Conservation (phyloP, 2,329 filamentous ascomycete genomes). For the Pseudogymnoascus sp. region DNA sequence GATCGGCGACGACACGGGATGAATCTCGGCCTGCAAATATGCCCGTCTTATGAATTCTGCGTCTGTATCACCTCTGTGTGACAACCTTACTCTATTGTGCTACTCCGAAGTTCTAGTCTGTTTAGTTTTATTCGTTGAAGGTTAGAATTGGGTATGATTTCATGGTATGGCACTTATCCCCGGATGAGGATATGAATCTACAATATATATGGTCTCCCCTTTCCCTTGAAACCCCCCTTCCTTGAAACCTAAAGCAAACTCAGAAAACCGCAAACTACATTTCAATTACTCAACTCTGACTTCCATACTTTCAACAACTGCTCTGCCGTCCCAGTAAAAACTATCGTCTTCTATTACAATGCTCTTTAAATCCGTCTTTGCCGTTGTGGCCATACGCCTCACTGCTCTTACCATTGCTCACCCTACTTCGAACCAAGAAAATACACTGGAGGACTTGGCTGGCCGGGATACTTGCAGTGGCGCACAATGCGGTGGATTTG, state of each 20-base stretch:
- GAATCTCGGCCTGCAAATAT: background rate
- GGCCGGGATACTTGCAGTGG: background rate
- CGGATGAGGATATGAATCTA: background rate
- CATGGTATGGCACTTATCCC: background rate
- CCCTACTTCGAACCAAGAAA: background rate
- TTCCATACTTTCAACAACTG: background rate
- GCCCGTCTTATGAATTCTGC: background rate
- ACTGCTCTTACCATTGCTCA: background rate
- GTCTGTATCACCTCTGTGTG: background rate
- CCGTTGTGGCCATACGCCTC: background rate
- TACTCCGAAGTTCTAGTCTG: background rate
- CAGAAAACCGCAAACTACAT: background rate
- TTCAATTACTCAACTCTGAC: background rate
- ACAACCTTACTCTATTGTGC: background rate
- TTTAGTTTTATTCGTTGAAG: background rate
- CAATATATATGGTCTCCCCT: background rate
- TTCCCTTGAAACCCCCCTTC: background rate
- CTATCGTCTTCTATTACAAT: background rate
- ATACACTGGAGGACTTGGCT: background rate
- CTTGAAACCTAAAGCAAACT: background rate
- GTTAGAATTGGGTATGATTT: background rate
- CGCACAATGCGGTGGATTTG: background rate
- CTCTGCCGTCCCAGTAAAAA: background rate
- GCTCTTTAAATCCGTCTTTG: background rate
- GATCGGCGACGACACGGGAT: background rate